Base-by-base conservation (phyloP, 2,329 filamentous ascomycete genomes). In the Alternaria sp. region DNA sequence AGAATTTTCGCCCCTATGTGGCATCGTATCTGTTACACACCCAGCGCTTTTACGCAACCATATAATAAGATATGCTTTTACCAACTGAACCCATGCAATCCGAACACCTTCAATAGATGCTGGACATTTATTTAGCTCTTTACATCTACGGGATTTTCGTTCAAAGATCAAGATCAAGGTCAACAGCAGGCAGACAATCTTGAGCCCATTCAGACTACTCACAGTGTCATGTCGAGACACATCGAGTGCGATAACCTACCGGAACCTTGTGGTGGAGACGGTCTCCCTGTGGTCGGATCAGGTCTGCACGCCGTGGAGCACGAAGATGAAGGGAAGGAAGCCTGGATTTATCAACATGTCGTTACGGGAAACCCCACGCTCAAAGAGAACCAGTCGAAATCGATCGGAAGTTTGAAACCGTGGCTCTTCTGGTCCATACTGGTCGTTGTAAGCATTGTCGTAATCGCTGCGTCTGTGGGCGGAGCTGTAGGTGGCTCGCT, bases 391-490 rank as follows among this genome's bases (percentile, higher is more conserved):
- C 20, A 45, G 10, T 23, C 26, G 26, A 25, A 57, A 75, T 43
- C 75, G 14, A 11, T 54, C 11, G 57, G 46, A 50, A 15, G 47
- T 71, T 53, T 54, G 14, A 53, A 33, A 21, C 37, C 33, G 25
- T 46, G 37, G 47, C 30, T 55, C 18, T 54, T 53, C 25, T 59
- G 25, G 57, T 18, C 26, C 25, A 12, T 46, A 18, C 6, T 54
- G 20, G 23, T 28, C 10, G n/a, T 59, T 20, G 26, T 53, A 33
- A 44, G 56, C 28, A 15, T 45, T 6, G 25, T 53, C 21, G 47
- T 53, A 21, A 53, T 59, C 30, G 46, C 28, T 18, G 56, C 46
- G n/a, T 59, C 46, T 21, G 46, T 53, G n/a, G 57, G n/a, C 2
- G 33, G 57, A 44, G 50, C 57, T 21, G 57, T 54, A 20, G 57